These are phyloP conservation scores for Hypocrella siamensis DNA, from an alignment of 2,329 filamentous ascomycete genomes.

Conservation along the genomic window DNA sequence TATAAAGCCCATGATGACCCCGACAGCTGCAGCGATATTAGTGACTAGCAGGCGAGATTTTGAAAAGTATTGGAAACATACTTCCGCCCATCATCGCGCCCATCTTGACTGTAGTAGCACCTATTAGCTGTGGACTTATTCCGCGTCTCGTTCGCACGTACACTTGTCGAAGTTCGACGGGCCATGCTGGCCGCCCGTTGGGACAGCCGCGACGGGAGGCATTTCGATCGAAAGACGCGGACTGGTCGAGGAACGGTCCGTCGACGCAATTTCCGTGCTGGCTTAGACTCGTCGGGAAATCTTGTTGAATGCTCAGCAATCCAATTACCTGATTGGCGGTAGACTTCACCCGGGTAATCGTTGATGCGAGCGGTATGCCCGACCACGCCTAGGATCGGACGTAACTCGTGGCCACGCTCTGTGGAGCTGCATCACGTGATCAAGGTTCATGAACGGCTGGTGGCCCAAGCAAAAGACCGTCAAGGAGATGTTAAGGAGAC, in stretches of 20 bases:
- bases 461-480: background rate
- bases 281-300: background rate
- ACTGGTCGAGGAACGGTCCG: too few species aligned
- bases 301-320: too few species aligned
- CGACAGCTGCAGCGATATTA: conserved; percentile 53
- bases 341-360: too few species aligned
- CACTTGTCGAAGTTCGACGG: conserved; percentile 40
- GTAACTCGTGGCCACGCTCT: too few species aligned
- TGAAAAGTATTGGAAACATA: conserved; percentile 36
- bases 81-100: conserved; percentile 96
- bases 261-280: background rate
- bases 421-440: background rate
- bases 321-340: too few species aligned
- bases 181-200: conserved; percentile 24
- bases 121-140: conserved; percentile 1
- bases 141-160: conserved; percentile 13
- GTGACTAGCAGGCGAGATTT: conserved; percentile 5
- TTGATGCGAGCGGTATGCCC: too few species aligned
- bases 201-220: conserved; percentile 25
- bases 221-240: conserved; percentile 10
- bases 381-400: too few species aligned
- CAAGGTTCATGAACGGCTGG: background rate
- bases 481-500: background rate
- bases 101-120: conserved; percentile 50
- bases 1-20: conserved; percentile 93